These are phyloP conservation scores for Fusarium caatingaense DNA, from an alignment of 2,329 filamentous ascomycete genomes.

Conservation along the genomic window DNA sequence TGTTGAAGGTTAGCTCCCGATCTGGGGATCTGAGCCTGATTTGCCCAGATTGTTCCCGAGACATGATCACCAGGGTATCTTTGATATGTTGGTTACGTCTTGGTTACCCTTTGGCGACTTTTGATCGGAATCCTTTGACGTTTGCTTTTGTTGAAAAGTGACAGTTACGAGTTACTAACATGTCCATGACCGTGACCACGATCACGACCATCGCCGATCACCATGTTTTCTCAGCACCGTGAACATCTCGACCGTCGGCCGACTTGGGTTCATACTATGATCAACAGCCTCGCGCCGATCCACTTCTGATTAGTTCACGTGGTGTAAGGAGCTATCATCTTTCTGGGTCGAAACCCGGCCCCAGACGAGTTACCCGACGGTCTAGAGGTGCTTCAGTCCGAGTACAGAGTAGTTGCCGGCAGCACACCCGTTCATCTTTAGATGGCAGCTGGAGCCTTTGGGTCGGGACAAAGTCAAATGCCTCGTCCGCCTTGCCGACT, in stretches of 20 bases:
- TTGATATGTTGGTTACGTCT: constrained; percentile 6
- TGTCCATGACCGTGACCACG: background rate
- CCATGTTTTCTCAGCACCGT: background rate
- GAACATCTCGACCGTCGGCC: constrained; percentile 5
- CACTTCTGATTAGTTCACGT: constrained; percentile 24
- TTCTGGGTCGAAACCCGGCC: constrained; percentile 12
- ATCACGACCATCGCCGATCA: constrained; percentile 21
- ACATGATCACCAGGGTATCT: constrained; percentile 15
- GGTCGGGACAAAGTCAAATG: constrained; percentile 32
- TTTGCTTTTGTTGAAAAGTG: constrained; percentile 10
- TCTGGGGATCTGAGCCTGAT: constrained; percentile 8
- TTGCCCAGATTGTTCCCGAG: constrained; percentile 14
- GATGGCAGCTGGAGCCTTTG: constrained; percentile 14
- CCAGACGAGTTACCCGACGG: constrained; percentile 18
- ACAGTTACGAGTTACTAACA: constrained; percentile 2
- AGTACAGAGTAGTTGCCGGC: constrained; percentile 3
- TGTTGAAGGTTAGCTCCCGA: constrained; percentile 16
- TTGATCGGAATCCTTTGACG: background rate
- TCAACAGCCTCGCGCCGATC: constrained; percentile 18
- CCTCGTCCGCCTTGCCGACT: constrained; percentile 36
- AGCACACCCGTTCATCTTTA: constrained; percentile 12
- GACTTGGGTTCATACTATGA: constrained; percentile 1
- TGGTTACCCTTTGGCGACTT: background rate
- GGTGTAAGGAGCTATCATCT: constrained; percentile 12
- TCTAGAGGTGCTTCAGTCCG: constrained; percentile 1